Percentiles rank a stretch among this genome's conserved stretches.
Evolutionary conservation across 352 stramenopile genomes (phyloP).

Genomic region (Globisporangium megalacanthum): DNA sequence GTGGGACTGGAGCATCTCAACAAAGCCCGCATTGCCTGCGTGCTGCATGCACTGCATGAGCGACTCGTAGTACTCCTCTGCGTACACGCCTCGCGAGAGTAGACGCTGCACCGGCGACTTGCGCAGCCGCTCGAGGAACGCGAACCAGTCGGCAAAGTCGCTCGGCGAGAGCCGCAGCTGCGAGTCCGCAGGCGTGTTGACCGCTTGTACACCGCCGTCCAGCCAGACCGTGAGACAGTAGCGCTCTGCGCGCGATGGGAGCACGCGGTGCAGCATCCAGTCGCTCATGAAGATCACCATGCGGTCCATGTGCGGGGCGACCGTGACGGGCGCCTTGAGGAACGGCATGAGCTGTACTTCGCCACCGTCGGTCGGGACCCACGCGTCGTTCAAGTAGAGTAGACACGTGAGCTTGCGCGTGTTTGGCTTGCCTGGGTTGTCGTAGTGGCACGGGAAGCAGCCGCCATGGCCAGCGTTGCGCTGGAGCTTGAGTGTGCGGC

Average conservation of each 20-base stretch:
- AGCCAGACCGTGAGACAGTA: slow-evolving; percentile 68
- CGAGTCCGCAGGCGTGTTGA: slow-evolving; percentile 53
- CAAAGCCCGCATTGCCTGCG: slow-evolving; percentile 34
- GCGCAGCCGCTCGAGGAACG: slow-evolving; percentile 53
- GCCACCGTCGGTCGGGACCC: slow-evolving; percentile 56
- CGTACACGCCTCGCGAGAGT: slow-evolving; percentile 69
- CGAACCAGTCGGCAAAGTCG: slow-evolving; percentile 60
- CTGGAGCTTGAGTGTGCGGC: slow-evolving; percentile 69
- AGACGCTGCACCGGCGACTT: slow-evolving; percentile 62
- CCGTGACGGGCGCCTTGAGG: slow-evolving; percentile 40
- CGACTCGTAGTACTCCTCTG: slow-evolving; percentile 67
- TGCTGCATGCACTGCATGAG: slow-evolving; percentile 66
- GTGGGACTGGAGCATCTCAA: slow-evolving; percentile 58
- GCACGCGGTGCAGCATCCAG: slow-evolving; percentile 50
- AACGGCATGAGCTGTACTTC: slow-evolving; percentile 79
- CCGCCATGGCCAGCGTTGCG: slow-evolving; percentile 65
- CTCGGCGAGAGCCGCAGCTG: slow-evolving; percentile 58
- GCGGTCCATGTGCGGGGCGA: slow-evolving; percentile 70
- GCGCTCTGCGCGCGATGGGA: too few relatives aligned
- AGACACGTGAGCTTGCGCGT: slow-evolving; percentile 75
- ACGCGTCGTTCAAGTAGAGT: slow-evolving; percentile 74
- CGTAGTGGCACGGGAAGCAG: slow-evolving; percentile 82
- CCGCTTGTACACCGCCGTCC: slow-evolving; percentile 34
- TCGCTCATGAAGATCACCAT: slow-evolving; percentile 55
- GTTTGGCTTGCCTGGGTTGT: slow-evolving; percentile 76